phyloP scores from a whole-genome alignment of 2,329 filamentous ascomycete species.

The Anisogramma anomala region DNA sequence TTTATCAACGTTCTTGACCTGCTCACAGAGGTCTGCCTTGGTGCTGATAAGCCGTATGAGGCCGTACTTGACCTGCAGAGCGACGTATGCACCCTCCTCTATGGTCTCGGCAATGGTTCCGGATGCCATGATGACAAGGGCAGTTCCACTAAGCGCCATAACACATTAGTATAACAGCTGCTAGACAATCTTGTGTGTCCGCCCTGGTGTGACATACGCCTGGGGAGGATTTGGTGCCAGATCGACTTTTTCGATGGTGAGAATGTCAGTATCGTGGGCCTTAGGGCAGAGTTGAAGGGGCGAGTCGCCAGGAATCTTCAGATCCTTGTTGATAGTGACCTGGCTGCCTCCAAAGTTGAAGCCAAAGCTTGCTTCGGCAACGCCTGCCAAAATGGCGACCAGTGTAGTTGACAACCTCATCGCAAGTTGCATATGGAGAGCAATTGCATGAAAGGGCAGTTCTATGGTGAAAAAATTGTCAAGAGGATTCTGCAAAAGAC shows the following conservation, averaged over 20 bases:
- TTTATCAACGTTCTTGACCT: conserved; percentile 77
- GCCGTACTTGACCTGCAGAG: conserved; percentile 83
- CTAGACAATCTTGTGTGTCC: conserved; percentile 2
- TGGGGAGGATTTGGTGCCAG: conserved; percentile 75
- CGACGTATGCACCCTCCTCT: conserved; percentile 67
- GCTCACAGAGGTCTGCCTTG: conserved; percentile 74
- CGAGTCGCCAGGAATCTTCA: conserved; percentile 71
- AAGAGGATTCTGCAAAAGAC: background rate
- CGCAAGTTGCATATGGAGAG: conserved; percentile 12
- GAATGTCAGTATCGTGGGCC: conserved; percentile 56
- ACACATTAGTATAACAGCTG: background rate
- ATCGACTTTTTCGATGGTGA: conserved; percentile 69
- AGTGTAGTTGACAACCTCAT: conserved; percentile 33
- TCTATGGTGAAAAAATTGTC: no score
- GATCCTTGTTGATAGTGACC: conserved; percentile 37
- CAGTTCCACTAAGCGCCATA: conserved; percentile 50
- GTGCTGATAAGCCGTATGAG: conserved; percentile 80
- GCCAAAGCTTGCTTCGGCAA: conserved; percentile 33
- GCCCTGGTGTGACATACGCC: conserved; percentile 48
- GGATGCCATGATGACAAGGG: conserved; percentile 65
- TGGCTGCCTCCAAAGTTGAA: conserved; percentile 35
- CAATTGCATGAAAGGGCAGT: no score
- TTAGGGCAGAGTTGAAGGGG: conserved; percentile 66
- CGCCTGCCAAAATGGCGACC: conserved; percentile 34
- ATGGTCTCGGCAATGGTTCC: conserved; percentile 66